Evolutionary conservation across 2,329 filamentous ascomycete genomes (phyloP).

Genomic region (Gaeumannomyces tritici): DNA sequence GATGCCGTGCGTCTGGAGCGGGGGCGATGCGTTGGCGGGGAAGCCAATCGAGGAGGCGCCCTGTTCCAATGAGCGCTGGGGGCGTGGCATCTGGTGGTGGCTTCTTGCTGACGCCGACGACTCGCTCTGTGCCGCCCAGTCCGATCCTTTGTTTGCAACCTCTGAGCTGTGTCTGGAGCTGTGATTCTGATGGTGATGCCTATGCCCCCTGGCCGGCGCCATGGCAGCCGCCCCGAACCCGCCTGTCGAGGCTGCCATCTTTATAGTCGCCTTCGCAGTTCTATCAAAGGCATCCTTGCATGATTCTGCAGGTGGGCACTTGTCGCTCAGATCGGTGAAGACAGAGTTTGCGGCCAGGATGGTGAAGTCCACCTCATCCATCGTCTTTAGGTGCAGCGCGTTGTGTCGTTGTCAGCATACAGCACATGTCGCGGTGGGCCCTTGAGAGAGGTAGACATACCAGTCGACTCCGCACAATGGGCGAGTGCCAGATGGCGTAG

Average conservation of each 20-base stretch:
- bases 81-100: slow-evolving; percentile 10
- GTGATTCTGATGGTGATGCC: neutral
- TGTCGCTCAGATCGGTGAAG: slow-evolving; percentile 81
- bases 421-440: neutral
- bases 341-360: slow-evolving; percentile 89
- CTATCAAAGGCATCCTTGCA: slow-evolving; percentile 91
- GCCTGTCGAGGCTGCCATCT: slow-evolving; percentile 84
- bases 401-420: slow-evolving; percentile 15
- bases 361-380: slow-evolving; percentile 97
- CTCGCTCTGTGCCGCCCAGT: neutral
- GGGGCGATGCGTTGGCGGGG: slow-evolving; percentile 28
- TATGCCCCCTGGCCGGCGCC: neutral
- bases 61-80: slow-evolving; percentile 11
- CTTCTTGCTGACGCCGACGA: slow-evolving; percentile 2
- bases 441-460: slow-evolving; percentile 39
- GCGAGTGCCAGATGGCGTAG: slow-evolving; percentile 95
- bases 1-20: slow-evolving; percentile 22
- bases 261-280: slow-evolving; percentile 89
- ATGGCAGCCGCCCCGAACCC: slow-evolving; percentile 52
- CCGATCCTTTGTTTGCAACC: neutral
- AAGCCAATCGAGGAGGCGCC: slow-evolving; percentile 11
- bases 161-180: slow-evolving; percentile 14
- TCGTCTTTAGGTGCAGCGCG: slow-evolving; percentile 39
- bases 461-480: slow-evolving; percentile 74
- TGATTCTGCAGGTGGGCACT: slow-evolving; percentile 89